Evolutionary conservation across 139 green algal species (phyloP).

Genomic region (Micractinium conductrix): DNA sequence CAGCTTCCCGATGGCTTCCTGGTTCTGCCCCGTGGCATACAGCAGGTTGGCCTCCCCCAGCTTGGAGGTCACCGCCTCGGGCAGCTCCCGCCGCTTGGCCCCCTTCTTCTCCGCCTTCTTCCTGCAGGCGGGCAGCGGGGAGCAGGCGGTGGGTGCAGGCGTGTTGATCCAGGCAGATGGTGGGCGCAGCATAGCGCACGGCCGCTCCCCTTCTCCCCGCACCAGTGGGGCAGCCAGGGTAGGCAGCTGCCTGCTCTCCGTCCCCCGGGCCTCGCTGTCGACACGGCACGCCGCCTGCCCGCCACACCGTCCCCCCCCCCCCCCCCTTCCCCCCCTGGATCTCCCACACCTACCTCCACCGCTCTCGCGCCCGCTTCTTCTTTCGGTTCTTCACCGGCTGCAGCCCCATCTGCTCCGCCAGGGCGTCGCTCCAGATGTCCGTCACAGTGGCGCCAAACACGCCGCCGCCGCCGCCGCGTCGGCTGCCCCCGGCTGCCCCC

Average conservation of each 20-base stretch:
- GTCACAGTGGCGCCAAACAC: not conserved
- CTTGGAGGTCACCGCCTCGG: slow-evolving; percentile 69
- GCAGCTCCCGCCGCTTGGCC: slow-evolving; percentile 46
- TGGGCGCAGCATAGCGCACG: too few species aligned
- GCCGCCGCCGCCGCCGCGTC: not conserved
- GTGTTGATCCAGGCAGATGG: not conserved
- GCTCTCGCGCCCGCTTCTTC: slow-evolving; percentile 5
- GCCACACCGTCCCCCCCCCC: too few species aligned
- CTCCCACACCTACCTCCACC: slow-evolving; percentile 9
- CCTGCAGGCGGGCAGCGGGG: not conserved
- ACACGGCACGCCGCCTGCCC: too few species aligned
- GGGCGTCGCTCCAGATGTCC: slow-evolving; percentile 63
- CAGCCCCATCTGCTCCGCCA: slow-evolving; percentile 66
- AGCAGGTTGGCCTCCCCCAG: slow-evolving; percentile 89
- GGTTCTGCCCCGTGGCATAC: slow-evolving; percentile 66
- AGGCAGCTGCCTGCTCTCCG: too few species aligned
- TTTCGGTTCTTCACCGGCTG: slow-evolving; percentile 22
- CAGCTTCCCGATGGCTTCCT: slow-evolving; percentile 74
- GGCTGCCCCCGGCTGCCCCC: not conserved
- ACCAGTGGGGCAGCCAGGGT: not conserved
- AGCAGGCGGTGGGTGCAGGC: not conserved
- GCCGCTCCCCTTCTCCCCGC: slow-evolving; percentile 17
- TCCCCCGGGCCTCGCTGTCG: too few species aligned
- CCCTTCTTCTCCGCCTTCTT: slow-evolving; percentile 3
- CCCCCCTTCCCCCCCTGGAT: not conserved